These are phyloP conservation scores for Stevia rebaudiana DNA, from an alignment of 140 eudicot genomes.

Conservation along the genomic window DNA sequence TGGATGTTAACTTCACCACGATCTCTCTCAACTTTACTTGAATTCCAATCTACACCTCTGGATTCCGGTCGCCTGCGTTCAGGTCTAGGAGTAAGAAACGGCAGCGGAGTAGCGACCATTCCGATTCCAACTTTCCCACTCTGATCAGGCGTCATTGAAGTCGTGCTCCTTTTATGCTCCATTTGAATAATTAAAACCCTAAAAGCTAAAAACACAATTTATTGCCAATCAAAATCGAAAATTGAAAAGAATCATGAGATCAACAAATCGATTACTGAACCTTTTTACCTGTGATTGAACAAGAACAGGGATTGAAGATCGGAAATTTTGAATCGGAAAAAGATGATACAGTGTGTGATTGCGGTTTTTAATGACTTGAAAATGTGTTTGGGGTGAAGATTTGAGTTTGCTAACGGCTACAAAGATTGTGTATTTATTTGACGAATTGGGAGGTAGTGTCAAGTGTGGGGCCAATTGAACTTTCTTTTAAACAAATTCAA, in stretches of 20 bases:
- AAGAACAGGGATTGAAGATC: not conserved
- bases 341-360: not conserved
- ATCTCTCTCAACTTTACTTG: slow-evolving; percentile 48
- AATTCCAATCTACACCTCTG: slow-evolving; percentile 54
- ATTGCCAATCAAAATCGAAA: not conserved
- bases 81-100: slow-evolving; percentile 80
- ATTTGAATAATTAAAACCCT: slow-evolving; percentile 7
- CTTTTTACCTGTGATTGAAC: slow-evolving; percentile 4
- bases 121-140: slow-evolving; percentile 58
- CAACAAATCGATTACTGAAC: not conserved
- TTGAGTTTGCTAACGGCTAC: slow-evolving; percentile 34
- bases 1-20: slow-evolving; percentile 70
- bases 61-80: slow-evolving; percentile 60
- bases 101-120: slow-evolving; percentile 65
- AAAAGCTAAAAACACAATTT: not conserved
- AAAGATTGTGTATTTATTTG: slow-evolving; percentile 20
- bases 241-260: not conserved
- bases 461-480: slow-evolving; percentile 2
- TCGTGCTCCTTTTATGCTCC: slow-evolving; percentile 26
- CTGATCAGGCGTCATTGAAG: slow-evolving; percentile 70
- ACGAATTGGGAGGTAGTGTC: slow-evolving; percentile 3
- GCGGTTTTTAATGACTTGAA: slow-evolving; percentile 9
- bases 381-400: not conserved
- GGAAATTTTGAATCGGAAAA: not conserved
- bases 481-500: slow-evolving; percentile 25